Evolutionary conservation across 1,284 basidiomycete species (phyloP).

Genomic region (Dichomitus squalens): DNA sequence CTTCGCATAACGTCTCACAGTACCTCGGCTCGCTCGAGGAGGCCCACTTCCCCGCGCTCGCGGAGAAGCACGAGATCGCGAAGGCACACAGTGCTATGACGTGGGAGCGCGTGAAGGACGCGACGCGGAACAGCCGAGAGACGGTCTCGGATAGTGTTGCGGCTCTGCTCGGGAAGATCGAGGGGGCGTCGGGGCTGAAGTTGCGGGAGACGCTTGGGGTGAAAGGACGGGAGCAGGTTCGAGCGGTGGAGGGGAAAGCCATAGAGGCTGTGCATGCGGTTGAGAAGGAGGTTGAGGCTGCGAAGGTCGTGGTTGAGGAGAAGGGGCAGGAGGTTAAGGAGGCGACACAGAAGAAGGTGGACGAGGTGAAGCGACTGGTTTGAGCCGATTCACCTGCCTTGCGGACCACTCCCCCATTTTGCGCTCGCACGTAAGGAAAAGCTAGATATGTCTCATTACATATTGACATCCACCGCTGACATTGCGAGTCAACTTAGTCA

Average conservation of each 20-base stretch:
- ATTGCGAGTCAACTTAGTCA: too few species aligned
- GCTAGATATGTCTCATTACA: too few species aligned
- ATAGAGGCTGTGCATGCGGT: conserved; percentile 18
- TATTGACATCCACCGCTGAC: too few species aligned
- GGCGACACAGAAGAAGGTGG: conserved; percentile 10
- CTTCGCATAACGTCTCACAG: conserved; percentile 65
- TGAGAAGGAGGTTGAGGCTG: conserved; percentile 26
- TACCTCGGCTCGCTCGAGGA: conserved; percentile 78
- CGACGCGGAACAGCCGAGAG: conserved; percentile 32
- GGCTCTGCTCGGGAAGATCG: conserved; percentile 56
- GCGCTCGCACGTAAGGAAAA: too few species aligned
- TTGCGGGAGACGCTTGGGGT: conserved; percentile 62
- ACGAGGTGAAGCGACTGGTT: conserved; percentile 17
- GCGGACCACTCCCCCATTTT: too few species aligned
- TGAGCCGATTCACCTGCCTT: background rate
- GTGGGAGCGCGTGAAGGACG: conserved; percentile 36
- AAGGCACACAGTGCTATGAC: conserved; percentile 65
- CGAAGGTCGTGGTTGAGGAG: conserved; percentile 8
- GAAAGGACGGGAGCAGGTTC: conserved; percentile 19
- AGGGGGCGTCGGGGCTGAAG: conserved; percentile 74
- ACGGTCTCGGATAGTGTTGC: conserved; percentile 50
- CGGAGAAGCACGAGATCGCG: conserved; percentile 69
- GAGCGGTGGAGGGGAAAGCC: conserved; percentile 2
- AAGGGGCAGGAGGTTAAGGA: conserved; percentile 13
- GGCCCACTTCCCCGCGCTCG: conserved; percentile 64